Percentiles rank a stretch among this genome's conserved stretches.
phyloP scores from a whole-genome alignment of 2,329 filamentous ascomycete genomes.

The Didymosphaeria variabile region DNA sequence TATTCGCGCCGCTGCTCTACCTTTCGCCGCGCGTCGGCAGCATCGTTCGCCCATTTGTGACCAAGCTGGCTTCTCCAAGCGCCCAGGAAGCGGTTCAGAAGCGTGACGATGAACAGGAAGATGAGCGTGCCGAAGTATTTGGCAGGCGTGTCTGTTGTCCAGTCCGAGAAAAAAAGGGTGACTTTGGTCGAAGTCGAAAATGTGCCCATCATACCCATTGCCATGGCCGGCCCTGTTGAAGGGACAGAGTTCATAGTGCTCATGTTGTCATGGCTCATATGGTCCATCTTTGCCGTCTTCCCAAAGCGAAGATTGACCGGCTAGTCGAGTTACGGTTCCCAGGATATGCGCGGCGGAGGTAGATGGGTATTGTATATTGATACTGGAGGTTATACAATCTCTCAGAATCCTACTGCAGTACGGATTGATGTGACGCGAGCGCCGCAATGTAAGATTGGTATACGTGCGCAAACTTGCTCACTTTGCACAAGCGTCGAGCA shows the following conservation, averaged over 20 bases:
- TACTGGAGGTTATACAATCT: not conserved
- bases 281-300: not conserved
- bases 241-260: not conserved
- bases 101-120: conserved; percentile 8
- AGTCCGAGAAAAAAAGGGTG: conserved; percentile 8
- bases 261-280: not conserved
- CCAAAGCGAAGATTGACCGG: not conserved
- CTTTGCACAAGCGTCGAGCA: not conserved
- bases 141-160: conserved; percentile 10
- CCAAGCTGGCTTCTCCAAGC: conserved; percentile 14
- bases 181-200: conserved; percentile 9
- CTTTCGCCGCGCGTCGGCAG: conserved; percentile 1
- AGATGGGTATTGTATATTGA: not conserved
- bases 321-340: not conserved
- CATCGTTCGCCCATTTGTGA: conserved; percentile 13
- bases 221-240: not conserved
- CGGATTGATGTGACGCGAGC: not conserved
- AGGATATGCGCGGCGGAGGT: not conserved
- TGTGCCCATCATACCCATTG: conserved; percentile 10
- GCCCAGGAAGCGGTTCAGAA: conserved; percentile 12
- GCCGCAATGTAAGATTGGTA: not conserved
- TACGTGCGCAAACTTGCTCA: conserved; percentile 16
- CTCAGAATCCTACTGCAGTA: not conserved
- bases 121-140: conserved; percentile 14
- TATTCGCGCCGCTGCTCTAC: not conserved